Base-by-base conservation (phyloP, 352 stramenopile genomes). In the Pythium volutum region DNA sequence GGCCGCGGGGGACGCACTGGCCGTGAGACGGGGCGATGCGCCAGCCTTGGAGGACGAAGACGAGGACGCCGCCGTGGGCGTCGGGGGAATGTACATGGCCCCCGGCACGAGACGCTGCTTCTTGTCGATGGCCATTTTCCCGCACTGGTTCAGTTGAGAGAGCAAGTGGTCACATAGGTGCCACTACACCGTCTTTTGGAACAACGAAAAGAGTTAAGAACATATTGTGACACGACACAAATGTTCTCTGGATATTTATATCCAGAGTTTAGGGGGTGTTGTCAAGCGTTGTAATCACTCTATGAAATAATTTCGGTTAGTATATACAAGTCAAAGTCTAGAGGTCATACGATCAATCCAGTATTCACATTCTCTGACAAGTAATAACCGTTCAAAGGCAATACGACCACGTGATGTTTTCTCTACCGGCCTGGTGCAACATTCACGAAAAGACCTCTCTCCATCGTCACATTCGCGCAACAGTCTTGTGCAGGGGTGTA, bases 81-180 rank as follows among this genome's bases (percentile, higher is more conserved):
- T 66, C 46, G 69, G 71, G 23, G 71, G 71, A 55, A 79, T 75
- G 70, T 79, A 79, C 71, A 79, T 79, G 26, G 71, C 70, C 31
- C 71, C 71, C 16, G 71, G 71, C 51, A 71, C 71, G 23, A 71
- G 61, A 15, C 71, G 71, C 53, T 79, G 60, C 59, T 79, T 79
- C 71, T 77, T 77, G 64, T 77, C 70, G 39, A 60, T 52, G 11
- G 67, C 58, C 66, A 75, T 73, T 49, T 48, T 56, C 15, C 11
- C 31, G 20, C 26, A 53, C 18, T 34, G 26, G 22, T 36, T 23
- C n/a, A 12, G 23, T n/a, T 14, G 25, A 38, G 31, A 47, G 29
- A 11, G 29, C 1, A n/a, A n/a, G n/a, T 12, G 5, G 14, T 10
- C 8, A 15, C 18, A 34, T 27, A 12, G 14, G n/a, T n/a, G n/a